These are phyloP conservation scores for Apiospora aurea DNA, from an alignment of 2,329 filamentous ascomycete species.

Conservation along the genomic window DNA sequence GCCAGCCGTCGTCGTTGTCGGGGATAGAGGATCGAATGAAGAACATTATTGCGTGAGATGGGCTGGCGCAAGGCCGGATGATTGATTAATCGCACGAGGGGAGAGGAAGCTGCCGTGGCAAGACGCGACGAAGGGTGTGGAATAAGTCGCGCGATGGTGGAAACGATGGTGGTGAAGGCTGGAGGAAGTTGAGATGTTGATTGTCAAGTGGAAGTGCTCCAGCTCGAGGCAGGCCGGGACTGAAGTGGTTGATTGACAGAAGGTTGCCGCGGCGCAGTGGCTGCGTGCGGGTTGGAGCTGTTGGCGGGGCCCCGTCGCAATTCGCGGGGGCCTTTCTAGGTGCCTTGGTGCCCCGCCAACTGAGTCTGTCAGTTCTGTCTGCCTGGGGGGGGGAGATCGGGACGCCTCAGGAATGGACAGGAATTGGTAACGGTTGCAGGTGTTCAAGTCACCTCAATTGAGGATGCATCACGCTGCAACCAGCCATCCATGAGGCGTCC, in stretches of 20 bases:
- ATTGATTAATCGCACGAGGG: not conserved
- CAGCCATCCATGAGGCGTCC: too few species aligned
- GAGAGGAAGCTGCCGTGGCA: not conserved
- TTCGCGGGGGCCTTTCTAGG: not conserved
- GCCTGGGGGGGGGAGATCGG: too few species aligned
- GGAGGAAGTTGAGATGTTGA: not conserved
- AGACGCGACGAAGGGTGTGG: not conserved
- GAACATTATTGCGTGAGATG: not conserved
- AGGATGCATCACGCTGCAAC: too few species aligned
- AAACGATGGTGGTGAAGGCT: not conserved
- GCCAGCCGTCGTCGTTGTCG: conserved; percentile 2
- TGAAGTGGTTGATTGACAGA: not conserved
- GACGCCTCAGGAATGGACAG: too few species aligned
- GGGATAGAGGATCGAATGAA: not conserved
- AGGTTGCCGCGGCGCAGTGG: not conserved
- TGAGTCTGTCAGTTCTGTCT: not conserved
- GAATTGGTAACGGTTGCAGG: too few species aligned
- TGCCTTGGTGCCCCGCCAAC: not conserved
- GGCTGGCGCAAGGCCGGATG: not conserved
- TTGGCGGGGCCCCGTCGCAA: too few species aligned
- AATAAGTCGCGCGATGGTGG: not conserved
- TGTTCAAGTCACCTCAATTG: too few species aligned
- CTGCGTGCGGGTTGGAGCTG: not conserved
- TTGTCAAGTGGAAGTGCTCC: not conserved
- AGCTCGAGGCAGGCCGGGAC: not conserved